A percentile compares a stretch with the other conserved stretches of the same genome.
phyloP scores from a whole-genome alignment of 495 filamentous ascomycete genomes.

The Neurospora sp. region DNA sequence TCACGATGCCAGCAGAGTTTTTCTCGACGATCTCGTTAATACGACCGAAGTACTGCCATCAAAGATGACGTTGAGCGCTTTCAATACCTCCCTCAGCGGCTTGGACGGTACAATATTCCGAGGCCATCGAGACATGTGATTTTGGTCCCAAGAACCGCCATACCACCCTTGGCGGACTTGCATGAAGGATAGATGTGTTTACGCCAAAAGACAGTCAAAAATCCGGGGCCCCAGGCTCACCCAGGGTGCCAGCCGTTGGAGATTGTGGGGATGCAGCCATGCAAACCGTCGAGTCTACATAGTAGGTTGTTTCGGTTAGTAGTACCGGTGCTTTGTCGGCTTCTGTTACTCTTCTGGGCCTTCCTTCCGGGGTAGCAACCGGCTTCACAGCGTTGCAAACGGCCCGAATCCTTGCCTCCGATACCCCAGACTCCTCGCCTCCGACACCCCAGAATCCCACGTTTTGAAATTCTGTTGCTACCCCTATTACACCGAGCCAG shows the following conservation, averaged over 20 bases:
- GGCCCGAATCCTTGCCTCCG: background rate
- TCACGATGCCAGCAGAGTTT: background rate
- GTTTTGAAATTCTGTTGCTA: background rate
- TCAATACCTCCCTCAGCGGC: background rate
- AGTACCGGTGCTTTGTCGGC: slow-evolving; percentile 4
- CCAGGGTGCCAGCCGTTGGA: background rate
- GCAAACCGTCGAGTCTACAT: background rate
- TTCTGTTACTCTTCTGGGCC: background rate
- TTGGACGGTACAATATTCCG: background rate
- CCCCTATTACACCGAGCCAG: background rate
- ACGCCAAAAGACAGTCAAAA: background rate
- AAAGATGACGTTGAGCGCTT: background rate
- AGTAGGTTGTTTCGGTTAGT: slow-evolving; percentile 2
- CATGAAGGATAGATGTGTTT: background rate
- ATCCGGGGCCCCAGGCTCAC: background rate
- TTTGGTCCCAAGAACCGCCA: background rate
- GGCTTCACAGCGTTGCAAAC: background rate
- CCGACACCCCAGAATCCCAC: background rate
- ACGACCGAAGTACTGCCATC: background rate
- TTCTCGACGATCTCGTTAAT: background rate
- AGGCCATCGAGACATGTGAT: background rate
- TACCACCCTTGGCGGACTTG: background rate
- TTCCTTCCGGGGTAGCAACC: background rate
- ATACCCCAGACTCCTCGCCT: background rate
- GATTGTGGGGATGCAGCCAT: background rate